Conservation (phyloP, 2,329 filamentous ascomycete genomes). For the Epichloe baconii region DNA sequence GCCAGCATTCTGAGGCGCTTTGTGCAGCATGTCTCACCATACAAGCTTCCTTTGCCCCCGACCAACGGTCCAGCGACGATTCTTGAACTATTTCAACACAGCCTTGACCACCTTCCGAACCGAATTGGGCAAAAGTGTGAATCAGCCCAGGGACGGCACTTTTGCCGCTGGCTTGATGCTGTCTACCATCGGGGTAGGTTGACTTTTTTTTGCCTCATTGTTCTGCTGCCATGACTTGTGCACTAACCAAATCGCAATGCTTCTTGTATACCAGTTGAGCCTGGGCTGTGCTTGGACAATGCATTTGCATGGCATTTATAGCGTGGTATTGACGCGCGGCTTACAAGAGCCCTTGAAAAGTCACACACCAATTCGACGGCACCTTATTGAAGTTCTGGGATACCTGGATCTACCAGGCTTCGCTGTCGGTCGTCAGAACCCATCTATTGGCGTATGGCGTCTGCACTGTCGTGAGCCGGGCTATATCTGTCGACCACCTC, state of each 20-base stretch:
- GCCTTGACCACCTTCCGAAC: not conserved
- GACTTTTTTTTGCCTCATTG: too few relatives aligned
- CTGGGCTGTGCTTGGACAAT: not conserved
- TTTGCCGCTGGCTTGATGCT: slow-evolving; percentile 2
- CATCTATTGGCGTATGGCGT: slow-evolving; percentile 1
- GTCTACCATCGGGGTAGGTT: not conserved
- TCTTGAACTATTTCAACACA: not conserved
- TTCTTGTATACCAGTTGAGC: not conserved
- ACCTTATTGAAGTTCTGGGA: slow-evolving; percentile 1
- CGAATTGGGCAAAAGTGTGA: not conserved
- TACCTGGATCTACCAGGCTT: slow-evolving; percentile 1
- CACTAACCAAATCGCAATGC: not conserved
- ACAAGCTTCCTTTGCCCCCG: not conserved
- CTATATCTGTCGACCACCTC: not conserved
- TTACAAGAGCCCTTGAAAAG: not conserved
- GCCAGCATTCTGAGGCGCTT: not conserved
- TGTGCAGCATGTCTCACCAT: slow-evolving; percentile 1
- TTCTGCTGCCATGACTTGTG: not conserved
- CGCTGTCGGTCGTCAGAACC: not conserved
- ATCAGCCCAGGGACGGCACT: not conserved
- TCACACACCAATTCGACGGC: not conserved
- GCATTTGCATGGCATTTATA: slow-evolving; percentile 1
- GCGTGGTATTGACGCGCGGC: not conserved
- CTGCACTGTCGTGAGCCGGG: slow-evolving; percentile 2
- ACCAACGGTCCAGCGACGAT: not conserved